A percentile compares a stretch with the other conserved stretches of the same genome.
These are phyloP conservation scores for Coemansia sp. DNA, from an alignment of 192 early-diverging fungal species.

Conservation along the genomic window DNA sequence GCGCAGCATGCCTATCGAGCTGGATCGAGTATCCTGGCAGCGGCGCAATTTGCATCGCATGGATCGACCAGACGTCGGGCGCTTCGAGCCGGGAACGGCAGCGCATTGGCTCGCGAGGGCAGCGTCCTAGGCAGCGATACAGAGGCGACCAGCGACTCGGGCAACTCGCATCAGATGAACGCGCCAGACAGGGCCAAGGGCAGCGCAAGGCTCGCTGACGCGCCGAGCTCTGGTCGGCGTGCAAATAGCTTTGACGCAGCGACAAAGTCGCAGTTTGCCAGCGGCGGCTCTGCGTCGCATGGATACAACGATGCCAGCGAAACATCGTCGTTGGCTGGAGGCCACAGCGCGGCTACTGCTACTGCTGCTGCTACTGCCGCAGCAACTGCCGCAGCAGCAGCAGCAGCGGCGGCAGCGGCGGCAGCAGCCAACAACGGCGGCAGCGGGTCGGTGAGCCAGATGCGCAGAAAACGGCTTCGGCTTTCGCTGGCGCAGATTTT, in stretches of 20 bases:
- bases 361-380: neutral
- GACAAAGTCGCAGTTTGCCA: constrained; percentile 7
- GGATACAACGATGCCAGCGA: constrained; percentile 6
- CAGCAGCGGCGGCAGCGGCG: constrained; percentile 30
- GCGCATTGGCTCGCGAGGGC: constrained; percentile 8
- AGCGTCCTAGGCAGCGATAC: constrained; percentile 23
- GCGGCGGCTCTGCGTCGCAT: neutral
- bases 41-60: constrained; percentile 23
- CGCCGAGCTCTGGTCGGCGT: constrained; percentile 12
- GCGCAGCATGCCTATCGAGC: constrained; percentile 15
- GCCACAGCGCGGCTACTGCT: neutral
- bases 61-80: constrained; percentile 20
- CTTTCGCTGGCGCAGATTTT: constrained; percentile 50
- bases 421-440: constrained; percentile 18
- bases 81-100: constrained; percentile 11
- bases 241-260: constrained; percentile 51
- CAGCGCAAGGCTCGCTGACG: neutral
- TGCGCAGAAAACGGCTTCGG: constrained; percentile 31
- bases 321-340: neutral
- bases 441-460: constrained; percentile 32
- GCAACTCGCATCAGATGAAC: constrained; percentile 4
- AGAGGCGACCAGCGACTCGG: constrained; percentile 31
- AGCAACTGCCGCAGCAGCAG: constrained; percentile 19
- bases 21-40: constrained; percentile 13
- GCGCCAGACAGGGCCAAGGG: neutral